Percentiles rank a stretch among this genome's conserved stretches.
Conservation (phyloP, 441 rosid species). For the Hura crepitans region DNA sequence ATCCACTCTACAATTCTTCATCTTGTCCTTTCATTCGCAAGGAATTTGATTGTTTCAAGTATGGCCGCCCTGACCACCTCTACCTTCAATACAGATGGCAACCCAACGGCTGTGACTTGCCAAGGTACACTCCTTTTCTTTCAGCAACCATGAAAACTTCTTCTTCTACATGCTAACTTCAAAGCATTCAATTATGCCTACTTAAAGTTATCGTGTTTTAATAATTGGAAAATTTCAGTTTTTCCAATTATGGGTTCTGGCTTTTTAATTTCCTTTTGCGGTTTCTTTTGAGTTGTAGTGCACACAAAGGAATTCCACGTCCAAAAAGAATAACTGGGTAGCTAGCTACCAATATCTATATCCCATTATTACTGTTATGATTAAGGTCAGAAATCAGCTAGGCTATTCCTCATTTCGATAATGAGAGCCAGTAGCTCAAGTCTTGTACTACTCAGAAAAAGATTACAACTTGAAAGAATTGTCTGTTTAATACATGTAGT, state of each 20-base stretch:
- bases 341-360: background rate
- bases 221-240: too few species aligned
- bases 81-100: conserved; percentile 76
- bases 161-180: too few species aligned
- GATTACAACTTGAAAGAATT: background rate
- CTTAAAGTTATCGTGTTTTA: too few species aligned
- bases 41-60: conserved; percentile 63
- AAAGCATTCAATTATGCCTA: too few species aligned
- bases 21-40: conserved; percentile 70
- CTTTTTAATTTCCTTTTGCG: too few species aligned
- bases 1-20: conserved; percentile 57
- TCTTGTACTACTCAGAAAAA: too few species aligned
- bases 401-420: background rate
- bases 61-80: conserved; percentile 72
- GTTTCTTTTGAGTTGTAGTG: conserved; percentile 17
- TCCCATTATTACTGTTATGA: background rate
- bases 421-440: background rate
- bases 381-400: background rate
- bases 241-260: too few species aligned
- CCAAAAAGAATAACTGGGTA: background rate
- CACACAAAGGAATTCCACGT: background rate
- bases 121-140: conserved; percentile 34
- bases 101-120: conserved; percentile 53
- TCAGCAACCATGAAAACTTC: background rate
- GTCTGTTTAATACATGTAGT: background rate